Evolutionary conservation across 129 eudicot genomes (phyloP), one percentile per base, ranked within the genome.

Genomic region (Flaveria ramosissima): DNA sequence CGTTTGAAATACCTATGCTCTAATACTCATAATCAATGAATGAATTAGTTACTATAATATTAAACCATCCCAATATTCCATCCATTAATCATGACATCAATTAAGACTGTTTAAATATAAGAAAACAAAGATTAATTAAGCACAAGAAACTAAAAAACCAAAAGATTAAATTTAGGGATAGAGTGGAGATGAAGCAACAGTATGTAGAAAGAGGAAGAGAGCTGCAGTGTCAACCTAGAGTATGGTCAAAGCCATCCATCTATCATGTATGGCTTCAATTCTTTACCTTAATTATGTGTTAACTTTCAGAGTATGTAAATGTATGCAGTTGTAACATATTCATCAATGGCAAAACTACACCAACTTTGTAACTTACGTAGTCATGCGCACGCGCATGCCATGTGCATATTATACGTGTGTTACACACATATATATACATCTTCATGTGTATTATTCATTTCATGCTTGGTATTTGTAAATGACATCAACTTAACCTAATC

Each of bases 181-280:
- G 87, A 85, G 96, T 90, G 86, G 92, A 87, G 82, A 76, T 81
- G 65, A 88, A 88, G 92, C 85, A 85, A 90, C 72, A 67, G 15
- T 30, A 59, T 56, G 78, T 68, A 60, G 76, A 77, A 59, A 45
- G 78, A 48, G 73, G 46, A 71, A 83, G 96, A 85, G 76, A 83
- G 96, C 85, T 89, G 78, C 85, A 79, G 84, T 77, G 89, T 87
- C 92, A 87, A 87, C 80, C 86, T 87, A 71, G 93, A 87, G 97
- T 92, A 79, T 60, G 68, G 78, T 60, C 85, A 84, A 92, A 92
- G 97, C 73, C 79, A 81, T 80, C 53, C 48, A 84, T 62, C 68
- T 43, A 52, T n/a, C n/a, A n/a, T 68, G 36, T 55, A 39, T 55
- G 50, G 7, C 41, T 36, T 36, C 41, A 36, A 36, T 69, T 72